Conservation (phyloP, 306 rosid genomes). For the Cicer yamashitae region DNA sequence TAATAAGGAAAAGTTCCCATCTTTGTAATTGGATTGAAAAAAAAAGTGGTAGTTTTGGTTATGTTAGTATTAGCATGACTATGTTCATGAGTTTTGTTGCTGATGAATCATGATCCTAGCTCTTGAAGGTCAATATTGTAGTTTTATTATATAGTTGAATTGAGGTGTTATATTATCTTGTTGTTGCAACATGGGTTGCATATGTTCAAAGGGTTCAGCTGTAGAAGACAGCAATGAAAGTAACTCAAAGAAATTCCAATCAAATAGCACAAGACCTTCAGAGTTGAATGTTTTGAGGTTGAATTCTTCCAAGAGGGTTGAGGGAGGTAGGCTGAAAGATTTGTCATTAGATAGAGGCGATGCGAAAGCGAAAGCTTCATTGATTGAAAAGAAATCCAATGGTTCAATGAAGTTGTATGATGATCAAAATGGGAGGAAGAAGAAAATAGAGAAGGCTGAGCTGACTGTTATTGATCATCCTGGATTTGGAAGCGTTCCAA, state of each 20-base stretch:
- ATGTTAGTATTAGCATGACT: slow-evolving; percentile 31
- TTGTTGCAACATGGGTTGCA: slow-evolving; percentile 72
- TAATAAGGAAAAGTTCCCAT: slow-evolving; percentile 36
- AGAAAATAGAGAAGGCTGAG: slow-evolving; percentile 58
- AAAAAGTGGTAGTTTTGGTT: not conserved
- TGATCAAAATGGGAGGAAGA: slow-evolving; percentile 58
- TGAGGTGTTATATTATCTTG: slow-evolving; percentile 29
- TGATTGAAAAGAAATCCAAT: slow-evolving; percentile 65
- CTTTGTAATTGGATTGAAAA: slow-evolving; percentile 30
- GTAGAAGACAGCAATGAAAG: slow-evolving; percentile 69
- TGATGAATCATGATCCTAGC: slow-evolving; percentile 35
- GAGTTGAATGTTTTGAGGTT: slow-evolving; percentile 53
- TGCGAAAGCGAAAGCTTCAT: slow-evolving; percentile 50
- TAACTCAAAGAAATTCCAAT: slow-evolving; percentile 51
- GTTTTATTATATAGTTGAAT: slow-evolving; percentile 20
- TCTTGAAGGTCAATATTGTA: slow-evolving; percentile 30
- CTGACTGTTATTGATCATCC: slow-evolving; percentile 51
- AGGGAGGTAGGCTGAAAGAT: slow-evolving; percentile 54
- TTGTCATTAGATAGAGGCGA: slow-evolving; percentile 49
- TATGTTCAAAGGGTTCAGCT: slow-evolving; percentile 68
- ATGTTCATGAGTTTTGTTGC: slow-evolving; percentile 42
- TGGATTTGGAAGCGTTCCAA: slow-evolving; percentile 70
- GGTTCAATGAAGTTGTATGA: slow-evolving; percentile 58
- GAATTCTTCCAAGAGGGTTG: slow-evolving; percentile 68
- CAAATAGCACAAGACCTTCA: slow-evolving; percentile 52